These are phyloP conservation scores for Madurella mycetomatis DNA, from an alignment of 2,329 filamentous ascomycete species.

Conservation along the genomic window DNA sequence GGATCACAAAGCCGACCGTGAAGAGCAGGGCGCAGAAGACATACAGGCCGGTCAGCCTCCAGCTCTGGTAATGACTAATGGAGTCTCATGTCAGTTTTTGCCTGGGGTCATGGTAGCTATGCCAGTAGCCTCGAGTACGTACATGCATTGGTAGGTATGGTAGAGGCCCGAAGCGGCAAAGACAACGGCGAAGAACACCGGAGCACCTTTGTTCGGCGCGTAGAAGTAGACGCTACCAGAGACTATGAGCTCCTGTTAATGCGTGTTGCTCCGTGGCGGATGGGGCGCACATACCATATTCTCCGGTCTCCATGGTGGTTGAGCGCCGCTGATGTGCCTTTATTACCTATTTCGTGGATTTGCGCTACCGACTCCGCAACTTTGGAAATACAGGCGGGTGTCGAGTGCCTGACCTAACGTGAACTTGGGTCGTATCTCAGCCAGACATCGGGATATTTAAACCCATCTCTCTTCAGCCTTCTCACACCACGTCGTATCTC, in stretches of 20 bases:
- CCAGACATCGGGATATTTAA: no score
- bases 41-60: constrained; percentile 46
- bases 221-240: constrained; percentile 44
- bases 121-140: constrained; percentile 25
- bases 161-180: constrained; percentile 36
- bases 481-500: constrained; percentile 11
- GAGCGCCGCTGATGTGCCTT: constrained; percentile 9
- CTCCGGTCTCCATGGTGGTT: constrained; percentile 12
- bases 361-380: not conserved
- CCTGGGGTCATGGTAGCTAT: not conserved
- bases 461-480: not conserved
- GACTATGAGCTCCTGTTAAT: constrained; percentile 27
- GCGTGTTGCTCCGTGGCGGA: not conserved
- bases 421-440: no score
- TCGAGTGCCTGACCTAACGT: no score
- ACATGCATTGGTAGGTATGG: constrained; percentile 46
- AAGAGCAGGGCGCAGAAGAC: constrained; percentile 45
- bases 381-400: not conserved
- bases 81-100: not conserved
- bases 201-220: constrained; percentile 44
- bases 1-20: constrained; percentile 46
- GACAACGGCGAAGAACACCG: constrained; percentile 43
- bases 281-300: constrained; percentile 11
- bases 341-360: no score
- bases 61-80: constrained; percentile 43